Percentiles rank a stretch among this genome's conserved stretches.
Conservation (phyloP, 176 grass and related monocot genomes). For the Miscanthus lutarioriparius region DNA sequence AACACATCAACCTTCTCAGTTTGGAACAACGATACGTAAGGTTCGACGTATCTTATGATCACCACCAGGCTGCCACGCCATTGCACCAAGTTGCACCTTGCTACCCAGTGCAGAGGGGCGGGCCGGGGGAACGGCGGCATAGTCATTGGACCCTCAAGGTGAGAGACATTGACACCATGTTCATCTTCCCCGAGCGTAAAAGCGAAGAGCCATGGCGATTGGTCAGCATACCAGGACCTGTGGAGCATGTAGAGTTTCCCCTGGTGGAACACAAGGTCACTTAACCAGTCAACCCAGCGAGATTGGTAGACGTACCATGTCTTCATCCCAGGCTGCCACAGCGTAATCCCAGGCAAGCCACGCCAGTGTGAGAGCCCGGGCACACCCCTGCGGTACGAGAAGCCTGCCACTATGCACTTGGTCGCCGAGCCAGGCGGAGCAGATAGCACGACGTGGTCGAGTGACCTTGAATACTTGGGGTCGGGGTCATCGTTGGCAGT, state of each 20-base stretch:
- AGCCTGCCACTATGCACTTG: conserved; percentile 13
- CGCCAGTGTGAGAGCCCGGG: not conserved
- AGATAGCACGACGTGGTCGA: conserved; percentile 2
- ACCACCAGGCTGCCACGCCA: conserved; percentile 20
- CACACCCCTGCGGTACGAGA: not conserved
- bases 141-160: not conserved
- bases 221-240: not conserved
- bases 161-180: not conserved
- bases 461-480: not conserved
- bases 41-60: not conserved
- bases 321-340: conserved; percentile 20
- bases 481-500: not conserved
- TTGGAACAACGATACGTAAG: fast-evolving
- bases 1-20: not conserved
- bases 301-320: not conserved
- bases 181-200: not conserved
- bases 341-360: not conserved
- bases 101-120: not conserved
- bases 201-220: not conserved
- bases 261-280: not conserved
- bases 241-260: conserved; percentile 13
- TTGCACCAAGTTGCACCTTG: not conserved
- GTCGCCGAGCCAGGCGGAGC: conserved; percentile 6
- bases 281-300: fast-evolving
- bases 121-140: not conserved